phyloP scores from a whole-genome alignment of 2,329 filamentous ascomycete species.

The Passalora sequoiae region DNA sequence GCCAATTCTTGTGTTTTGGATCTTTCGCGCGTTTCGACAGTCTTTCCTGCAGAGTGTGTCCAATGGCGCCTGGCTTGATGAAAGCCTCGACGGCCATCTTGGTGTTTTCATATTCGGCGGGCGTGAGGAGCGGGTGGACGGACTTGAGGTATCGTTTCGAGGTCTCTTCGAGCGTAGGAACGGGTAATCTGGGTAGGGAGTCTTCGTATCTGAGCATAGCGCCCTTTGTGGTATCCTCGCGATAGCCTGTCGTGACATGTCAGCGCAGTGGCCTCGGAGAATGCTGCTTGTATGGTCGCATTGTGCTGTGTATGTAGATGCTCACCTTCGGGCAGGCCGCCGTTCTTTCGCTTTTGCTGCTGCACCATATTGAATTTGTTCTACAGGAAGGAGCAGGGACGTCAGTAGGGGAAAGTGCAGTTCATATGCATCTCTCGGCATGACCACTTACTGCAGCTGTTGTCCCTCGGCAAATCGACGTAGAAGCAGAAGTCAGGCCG shows the following conservation, averaged over 20 bases:
- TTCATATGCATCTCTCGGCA: slow-evolving; percentile 1
- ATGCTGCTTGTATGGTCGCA: background rate
- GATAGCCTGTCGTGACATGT: too few species aligned
- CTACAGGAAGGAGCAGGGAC: slow-evolving; percentile 8
- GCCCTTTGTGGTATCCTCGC: slow-evolving; percentile 72
- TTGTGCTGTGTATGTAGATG: slow-evolving; percentile 6
- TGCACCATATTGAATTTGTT: slow-evolving; percentile 29
- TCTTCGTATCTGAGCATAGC: slow-evolving; percentile 80
- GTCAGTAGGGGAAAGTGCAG: slow-evolving; percentile 4
- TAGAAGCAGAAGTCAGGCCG: slow-evolving; percentile 19
- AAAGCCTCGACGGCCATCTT: slow-evolving; percentile 85
- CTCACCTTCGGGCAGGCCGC: slow-evolving; percentile 44
- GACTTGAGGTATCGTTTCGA: slow-evolving; percentile 74
- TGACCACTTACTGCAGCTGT: slow-evolving; percentile 21
- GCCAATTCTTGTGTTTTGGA: slow-evolving; percentile 83
- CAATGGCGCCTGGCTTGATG: slow-evolving; percentile 76
- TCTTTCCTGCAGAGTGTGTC: slow-evolving; percentile 80
- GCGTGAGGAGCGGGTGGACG: slow-evolving; percentile 66
- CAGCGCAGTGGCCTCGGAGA: too few species aligned
- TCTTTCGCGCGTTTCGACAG: slow-evolving; percentile 73
- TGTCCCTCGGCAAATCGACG: slow-evolving; percentile 23
- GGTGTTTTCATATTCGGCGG: slow-evolving; percentile 64
- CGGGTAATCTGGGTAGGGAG: slow-evolving; percentile 72
- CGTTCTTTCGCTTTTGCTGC: slow-evolving; percentile 39
- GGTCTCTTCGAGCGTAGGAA: slow-evolving; percentile 78